Conservation (phyloP, 2,329 filamentous ascomycete species). For the Aspergillus quadricinctus region DNA sequence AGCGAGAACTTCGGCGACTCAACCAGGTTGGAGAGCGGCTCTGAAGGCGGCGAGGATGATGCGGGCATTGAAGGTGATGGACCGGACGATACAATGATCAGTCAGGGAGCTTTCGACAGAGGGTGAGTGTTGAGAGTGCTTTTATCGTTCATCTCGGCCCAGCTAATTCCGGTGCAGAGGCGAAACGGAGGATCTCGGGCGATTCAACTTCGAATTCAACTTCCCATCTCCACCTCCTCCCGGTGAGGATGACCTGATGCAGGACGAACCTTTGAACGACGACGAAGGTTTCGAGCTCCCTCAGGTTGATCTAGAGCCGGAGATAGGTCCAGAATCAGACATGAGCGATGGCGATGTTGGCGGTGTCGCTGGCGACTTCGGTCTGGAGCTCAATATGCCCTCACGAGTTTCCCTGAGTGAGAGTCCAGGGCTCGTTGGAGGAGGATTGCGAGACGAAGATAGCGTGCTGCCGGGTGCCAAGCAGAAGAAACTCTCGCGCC, state of each 20-base stretch:
- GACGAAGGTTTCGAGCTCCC: constrained; percentile 34
- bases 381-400: constrained; percentile 27
- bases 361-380: constrained; percentile 25
- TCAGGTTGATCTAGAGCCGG: constrained; percentile 23
- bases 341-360: constrained; percentile 21
- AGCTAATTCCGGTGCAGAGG: constrained; percentile 26
- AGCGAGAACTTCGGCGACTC: constrained; percentile 51
- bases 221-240: constrained; percentile 34
- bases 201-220: constrained; percentile 39
- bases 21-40: constrained; percentile 43
- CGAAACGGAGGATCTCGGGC: constrained; percentile 41
- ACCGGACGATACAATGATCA: constrained; percentile 33
- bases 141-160: not conserved
- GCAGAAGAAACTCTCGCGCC: constrained; percentile 59
- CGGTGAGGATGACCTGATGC: constrained; percentile 26
- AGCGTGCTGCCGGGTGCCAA: constrained; percentile 31
- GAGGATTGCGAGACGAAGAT: constrained; percentile 33
- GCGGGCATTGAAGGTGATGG: constrained; percentile 33
- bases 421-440: constrained; percentile 30
- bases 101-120: constrained; percentile 36
- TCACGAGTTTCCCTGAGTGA: constrained; percentile 26
- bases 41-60: constrained; percentile 30
- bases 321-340: constrained; percentile 21
- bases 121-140: constrained; percentile 24
- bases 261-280: constrained; percentile 28